Evolutionary conservation across 345 rosid genomes (phyloP).

Genomic region (Gossypium australe): DNA sequence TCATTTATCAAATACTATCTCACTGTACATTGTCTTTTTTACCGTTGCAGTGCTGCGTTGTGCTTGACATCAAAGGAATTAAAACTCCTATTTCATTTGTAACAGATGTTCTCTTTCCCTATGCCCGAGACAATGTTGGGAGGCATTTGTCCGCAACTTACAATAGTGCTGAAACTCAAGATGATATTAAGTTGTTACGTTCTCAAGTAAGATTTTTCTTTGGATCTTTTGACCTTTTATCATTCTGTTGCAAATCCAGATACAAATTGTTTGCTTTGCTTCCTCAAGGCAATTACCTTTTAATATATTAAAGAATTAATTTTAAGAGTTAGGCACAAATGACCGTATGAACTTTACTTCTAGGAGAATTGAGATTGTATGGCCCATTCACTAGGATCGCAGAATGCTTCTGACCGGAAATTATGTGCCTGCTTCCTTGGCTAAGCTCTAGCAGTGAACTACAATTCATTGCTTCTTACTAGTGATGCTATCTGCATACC

Average conservation of each 20-base stretch:
- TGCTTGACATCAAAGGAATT: slow-evolving; percentile 95
- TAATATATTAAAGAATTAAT: background rate
- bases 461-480: background rate
- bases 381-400: background rate
- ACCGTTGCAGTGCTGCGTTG: slow-evolving; percentile 60
- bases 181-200: slow-evolving; percentile 67
- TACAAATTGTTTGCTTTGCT: background rate
- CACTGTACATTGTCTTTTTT: slow-evolving; percentile 23
- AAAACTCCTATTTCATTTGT: slow-evolving; percentile 94
- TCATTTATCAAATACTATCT: background rate
- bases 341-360: background rate
- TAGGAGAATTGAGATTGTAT: background rate
- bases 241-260: background rate
- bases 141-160: slow-evolving; percentile 67
- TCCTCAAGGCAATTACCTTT: background rate
- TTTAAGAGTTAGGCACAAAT: background rate
- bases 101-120: slow-evolving; percentile 79
- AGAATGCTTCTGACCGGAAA: background rate
- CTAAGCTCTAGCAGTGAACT: background rate
- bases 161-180: slow-evolving; percentile 66
- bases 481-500: no score
- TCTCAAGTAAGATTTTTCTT: slow-evolving; percentile 51
- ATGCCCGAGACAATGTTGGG: slow-evolving; percentile 80
- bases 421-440: background rate
- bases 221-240: background rate